Conservation (phyloP, 163 green algal species). For the Volvox carteri region DNA sequence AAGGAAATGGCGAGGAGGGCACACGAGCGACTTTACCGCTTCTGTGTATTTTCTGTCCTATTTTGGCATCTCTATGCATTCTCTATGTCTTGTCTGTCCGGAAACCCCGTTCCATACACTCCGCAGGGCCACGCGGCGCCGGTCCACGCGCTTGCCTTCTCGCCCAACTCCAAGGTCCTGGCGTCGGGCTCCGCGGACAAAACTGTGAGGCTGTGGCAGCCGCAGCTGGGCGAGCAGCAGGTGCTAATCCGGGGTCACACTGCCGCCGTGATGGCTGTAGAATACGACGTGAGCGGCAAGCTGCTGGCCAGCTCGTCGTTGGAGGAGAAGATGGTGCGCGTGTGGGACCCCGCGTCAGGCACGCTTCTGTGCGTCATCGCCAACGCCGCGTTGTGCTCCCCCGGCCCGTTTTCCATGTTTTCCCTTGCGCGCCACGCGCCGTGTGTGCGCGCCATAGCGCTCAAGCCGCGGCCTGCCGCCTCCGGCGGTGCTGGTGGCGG, state of each 20-base stretch:
- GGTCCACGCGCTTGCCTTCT: conserved; percentile 39
- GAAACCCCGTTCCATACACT: no score
- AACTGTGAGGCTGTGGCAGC: conserved; percentile 46
- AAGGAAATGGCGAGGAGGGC: no score
- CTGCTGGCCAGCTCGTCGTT: conserved; percentile 41
- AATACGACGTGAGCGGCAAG: conserved; percentile 44
- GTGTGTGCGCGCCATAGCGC: conserved; percentile 38
- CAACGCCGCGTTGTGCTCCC: conserved; percentile 34
- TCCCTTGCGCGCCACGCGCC: conserved; percentile 41
- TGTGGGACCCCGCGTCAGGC: conserved; percentile 46
- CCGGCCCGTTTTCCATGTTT: conserved; percentile 48
- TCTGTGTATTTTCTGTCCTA: no score
- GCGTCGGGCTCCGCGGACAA: conserved; percentile 27
- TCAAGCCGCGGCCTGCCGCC: not conserved
- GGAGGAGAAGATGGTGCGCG: conserved; percentile 45
- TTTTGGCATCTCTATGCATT: no score
- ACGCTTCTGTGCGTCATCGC: conserved; percentile 40
- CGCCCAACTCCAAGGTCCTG: conserved; percentile 37
- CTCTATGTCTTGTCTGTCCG: no score
- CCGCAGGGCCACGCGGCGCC: conserved; percentile 37
- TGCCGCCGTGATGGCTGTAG: conserved; percentile 4
- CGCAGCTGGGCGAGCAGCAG: conserved; percentile 37
- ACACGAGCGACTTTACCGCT: no score
- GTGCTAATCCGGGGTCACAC: conserved; percentile 44
- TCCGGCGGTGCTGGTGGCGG: not conserved